phyloP scores from a whole-genome alignment of 2,329 filamentous ascomycete genomes.

The Davidsoniella australis region DNA sequence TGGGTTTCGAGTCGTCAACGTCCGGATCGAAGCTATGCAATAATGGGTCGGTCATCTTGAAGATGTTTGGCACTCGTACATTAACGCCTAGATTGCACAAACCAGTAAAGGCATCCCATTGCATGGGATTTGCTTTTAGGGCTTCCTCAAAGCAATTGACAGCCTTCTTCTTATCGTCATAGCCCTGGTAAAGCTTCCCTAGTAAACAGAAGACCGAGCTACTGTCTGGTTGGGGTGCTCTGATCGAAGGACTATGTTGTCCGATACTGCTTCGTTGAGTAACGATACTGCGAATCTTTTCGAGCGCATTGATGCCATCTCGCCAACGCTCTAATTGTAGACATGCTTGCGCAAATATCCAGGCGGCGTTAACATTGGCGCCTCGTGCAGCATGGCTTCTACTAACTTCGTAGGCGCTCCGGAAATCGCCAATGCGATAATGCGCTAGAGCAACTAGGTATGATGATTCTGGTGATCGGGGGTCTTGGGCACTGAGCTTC shows the following conservation, averaged over 20 bases:
- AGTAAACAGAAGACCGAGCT: constrained; percentile 69
- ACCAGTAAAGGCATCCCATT: constrained; percentile 90
- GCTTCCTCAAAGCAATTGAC: constrained; percentile 76
- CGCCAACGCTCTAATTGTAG: constrained; percentile 60
- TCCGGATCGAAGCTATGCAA: constrained; percentile 28
- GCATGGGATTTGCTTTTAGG: constrained; percentile 79
- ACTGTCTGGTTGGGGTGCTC: constrained; percentile 65
- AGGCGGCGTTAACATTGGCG: constrained; percentile 69
- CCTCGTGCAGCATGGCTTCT: constrained; percentile 54
- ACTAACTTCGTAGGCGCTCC: constrained; percentile 71
- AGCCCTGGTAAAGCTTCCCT: constrained; percentile 70
- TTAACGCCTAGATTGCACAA: constrained; percentile 77
- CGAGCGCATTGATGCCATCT: constrained; percentile 68
- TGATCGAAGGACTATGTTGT: constrained; percentile 60
- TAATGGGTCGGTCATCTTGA: constrained; percentile 48
- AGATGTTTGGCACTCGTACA: constrained; percentile 71
- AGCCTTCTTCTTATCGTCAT: constrained; percentile 70
- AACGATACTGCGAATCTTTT: constrained; percentile 69
- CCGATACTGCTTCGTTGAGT: constrained; percentile 58
- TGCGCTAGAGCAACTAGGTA: constrained; percentile 78
- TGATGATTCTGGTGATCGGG: constrained; percentile 59
- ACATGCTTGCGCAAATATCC: constrained; percentile 81
- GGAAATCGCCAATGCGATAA: constrained; percentile 63
- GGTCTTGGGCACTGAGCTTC: constrained; percentile 68
- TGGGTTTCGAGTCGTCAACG: constrained; percentile 10